These are phyloP conservation scores for Chenopodium berlandieri DNA, from an alignment of 148 eudicot species.

Conservation along the genomic window DNA sequence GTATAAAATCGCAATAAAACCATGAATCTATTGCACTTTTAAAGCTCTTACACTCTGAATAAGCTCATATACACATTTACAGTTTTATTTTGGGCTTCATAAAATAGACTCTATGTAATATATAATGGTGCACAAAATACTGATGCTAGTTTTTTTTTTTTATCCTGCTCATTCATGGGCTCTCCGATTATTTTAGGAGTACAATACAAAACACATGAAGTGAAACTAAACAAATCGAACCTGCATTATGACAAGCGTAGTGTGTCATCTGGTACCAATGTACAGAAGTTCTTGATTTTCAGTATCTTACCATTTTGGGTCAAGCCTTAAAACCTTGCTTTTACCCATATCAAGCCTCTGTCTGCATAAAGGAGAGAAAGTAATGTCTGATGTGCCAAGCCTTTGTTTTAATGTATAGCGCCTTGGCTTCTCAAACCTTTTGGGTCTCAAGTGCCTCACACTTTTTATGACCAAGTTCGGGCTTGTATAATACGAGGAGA, in stretches of 20 bases:
- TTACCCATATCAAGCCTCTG: too few relatives aligned
- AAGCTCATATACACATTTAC: neutral
- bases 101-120: neutral
- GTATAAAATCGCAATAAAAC: neutral
- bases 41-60: neutral
- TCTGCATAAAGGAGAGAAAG: too few relatives aligned
- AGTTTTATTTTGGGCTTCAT: neutral
- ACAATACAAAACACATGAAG: neutral
- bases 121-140: neutral
- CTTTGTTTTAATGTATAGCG: too few relatives aligned
- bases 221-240: neutral
- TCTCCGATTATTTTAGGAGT: neutral
- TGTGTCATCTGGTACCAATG: too few relatives aligned
- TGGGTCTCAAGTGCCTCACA: neutral
- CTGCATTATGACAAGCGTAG: too few relatives aligned
- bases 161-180: neutral
- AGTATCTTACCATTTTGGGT: too few relatives aligned
- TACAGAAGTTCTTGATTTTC: too few relatives aligned
- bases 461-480: neutral
- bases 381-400: neutral
- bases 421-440: neutral
- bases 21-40: neutral
- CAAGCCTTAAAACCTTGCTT: too few relatives aligned
- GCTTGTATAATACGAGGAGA: too few relatives aligned
- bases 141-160: too few relatives aligned